Evolutionary conservation across 805 yeast species (phyloP).

Genomic region (Gaillardinia entomophila): DNA sequence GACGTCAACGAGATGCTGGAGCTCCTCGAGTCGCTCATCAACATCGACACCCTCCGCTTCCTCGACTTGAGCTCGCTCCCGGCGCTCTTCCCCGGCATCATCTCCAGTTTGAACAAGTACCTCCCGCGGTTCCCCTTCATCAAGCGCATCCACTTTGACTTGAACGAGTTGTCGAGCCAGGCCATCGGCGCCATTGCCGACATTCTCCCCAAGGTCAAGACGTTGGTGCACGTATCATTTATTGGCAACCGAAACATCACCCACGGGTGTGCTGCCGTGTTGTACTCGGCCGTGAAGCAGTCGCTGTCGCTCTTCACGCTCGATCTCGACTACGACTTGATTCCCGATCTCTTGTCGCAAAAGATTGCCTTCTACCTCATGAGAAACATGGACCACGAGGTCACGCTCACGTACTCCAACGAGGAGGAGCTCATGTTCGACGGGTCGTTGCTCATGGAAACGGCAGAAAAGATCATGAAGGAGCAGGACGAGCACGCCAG

Average conservation of each 20-base stretch:
- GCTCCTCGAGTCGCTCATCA: conserved; percentile 30
- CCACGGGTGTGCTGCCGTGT: conserved; percentile 39
- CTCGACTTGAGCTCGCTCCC: conserved; percentile 52
- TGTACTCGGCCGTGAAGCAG: conserved; percentile 45
- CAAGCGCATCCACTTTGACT: conserved; percentile 50
- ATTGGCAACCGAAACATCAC: conserved; percentile 46
- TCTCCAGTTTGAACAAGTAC: conserved; percentile 37
- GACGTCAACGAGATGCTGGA: conserved; percentile 34
- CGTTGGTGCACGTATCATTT: conserved; percentile 47
- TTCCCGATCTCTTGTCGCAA: conserved; percentile 46
- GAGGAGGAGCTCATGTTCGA: conserved; percentile 69
- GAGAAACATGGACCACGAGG: conserved; percentile 48
- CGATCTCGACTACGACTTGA: conserved; percentile 49
- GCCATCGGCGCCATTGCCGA: conserved; percentile 45
- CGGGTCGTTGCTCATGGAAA: conserved; percentile 67
- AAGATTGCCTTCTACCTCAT: conserved; percentile 51
- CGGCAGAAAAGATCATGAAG: conserved; percentile 61
- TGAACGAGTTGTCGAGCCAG: conserved; percentile 42
- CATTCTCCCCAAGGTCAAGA: conserved; percentile 42
- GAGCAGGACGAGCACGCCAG: conserved; percentile 10
- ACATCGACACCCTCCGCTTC: conserved; percentile 38
- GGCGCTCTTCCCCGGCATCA: conserved; percentile 44
- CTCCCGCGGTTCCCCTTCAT: conserved; percentile 42
- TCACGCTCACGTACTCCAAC: conserved; percentile 20
- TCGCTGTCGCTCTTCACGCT: conserved; percentile 43